A percentile compares a stretch with the other conserved stretches of the same genome.
These are phyloP conservation scores for Neurospora sp. DNA, from an alignment of 495 filamentous ascomycete genomes.

Conservation along the genomic window DNA sequence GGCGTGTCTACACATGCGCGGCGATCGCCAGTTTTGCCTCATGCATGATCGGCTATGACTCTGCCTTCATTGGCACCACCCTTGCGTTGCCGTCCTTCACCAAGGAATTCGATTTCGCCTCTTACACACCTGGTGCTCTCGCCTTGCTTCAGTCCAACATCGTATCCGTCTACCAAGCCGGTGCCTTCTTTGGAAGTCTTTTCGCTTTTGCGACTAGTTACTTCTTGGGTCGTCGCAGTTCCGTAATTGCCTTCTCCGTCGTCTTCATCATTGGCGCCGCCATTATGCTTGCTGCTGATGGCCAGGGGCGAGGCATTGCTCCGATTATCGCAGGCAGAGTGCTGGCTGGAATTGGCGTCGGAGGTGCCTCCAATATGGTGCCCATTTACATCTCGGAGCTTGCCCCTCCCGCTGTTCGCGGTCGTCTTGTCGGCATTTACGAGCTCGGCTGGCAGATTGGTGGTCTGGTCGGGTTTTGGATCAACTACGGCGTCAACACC, in stretches of 20 bases:
- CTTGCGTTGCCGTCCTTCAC: conserved; percentile 52
- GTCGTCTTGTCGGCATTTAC: conserved; percentile 53
- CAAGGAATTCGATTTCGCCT: conserved; percentile 44
- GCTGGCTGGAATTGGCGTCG: conserved; percentile 44
- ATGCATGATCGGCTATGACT: conserved; percentile 65
- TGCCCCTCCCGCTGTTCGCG: conserved; percentile 45
- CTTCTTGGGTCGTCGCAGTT: conserved; percentile 47
- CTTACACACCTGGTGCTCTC: conserved; percentile 27
- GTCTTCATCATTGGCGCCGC: conserved; percentile 57
- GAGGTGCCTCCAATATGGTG: conserved; percentile 40
- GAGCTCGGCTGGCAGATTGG: conserved; percentile 67
- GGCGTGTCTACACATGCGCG: conserved; percentile 56
- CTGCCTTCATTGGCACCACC: conserved; percentile 62
- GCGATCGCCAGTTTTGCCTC: conserved; percentile 57
- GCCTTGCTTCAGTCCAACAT: conserved; percentile 54
- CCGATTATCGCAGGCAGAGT: conserved; percentile 50
- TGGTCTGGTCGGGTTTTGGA: conserved; percentile 65
- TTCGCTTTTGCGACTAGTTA: conserved; percentile 49
- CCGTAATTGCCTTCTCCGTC: conserved; percentile 40
- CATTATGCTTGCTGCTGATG: conserved; percentile 51
- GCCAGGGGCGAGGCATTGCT: conserved; percentile 42
- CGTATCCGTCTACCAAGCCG: conserved; percentile 59
- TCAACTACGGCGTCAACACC: conserved; percentile 47
- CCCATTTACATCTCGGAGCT: conserved; percentile 52
- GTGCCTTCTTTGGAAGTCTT: conserved; percentile 59